phyloP scores from a whole-genome alignment of 257 asterid species.

The Przewalskia tangutica region DNA sequence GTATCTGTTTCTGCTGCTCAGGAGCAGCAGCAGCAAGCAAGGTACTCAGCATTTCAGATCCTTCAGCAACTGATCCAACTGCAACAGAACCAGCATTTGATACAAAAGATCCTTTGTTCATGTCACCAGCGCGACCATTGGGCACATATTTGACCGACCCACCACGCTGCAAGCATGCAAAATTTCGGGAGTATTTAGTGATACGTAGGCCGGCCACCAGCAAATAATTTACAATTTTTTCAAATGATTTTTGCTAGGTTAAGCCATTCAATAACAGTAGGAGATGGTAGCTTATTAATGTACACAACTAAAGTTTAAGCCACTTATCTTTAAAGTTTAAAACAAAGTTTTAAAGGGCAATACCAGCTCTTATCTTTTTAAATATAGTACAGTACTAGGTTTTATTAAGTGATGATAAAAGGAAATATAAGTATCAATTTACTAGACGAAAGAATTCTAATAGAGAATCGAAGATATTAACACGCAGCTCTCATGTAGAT shows the following conservation, averaged over 20 bases:
- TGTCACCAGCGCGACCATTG: constrained; percentile 17
- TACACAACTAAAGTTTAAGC: neutral
- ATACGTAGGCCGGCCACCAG: neutral
- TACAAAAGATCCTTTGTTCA: constrained; percentile 19
- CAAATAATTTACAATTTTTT: neutral
- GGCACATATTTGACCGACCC: constrained; percentile 16
- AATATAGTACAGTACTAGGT: neutral
- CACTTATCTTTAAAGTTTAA: neutral
- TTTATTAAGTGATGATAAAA: neutral
- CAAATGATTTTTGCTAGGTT: neutral
- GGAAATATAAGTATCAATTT: neutral
- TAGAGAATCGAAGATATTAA: neutral
- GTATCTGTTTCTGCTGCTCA: constrained; percentile 62
- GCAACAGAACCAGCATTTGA: constrained; percentile 13
- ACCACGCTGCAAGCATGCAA: constrained; percentile 18
- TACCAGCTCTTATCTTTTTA: neutral
- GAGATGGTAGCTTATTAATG: neutral
- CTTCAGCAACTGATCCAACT: constrained; percentile 34
- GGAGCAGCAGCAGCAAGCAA: constrained; percentile 69
- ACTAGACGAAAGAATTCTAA: neutral
- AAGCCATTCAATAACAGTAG: neutral
- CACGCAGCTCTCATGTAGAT: neutral
- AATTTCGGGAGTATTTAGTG: neutral
- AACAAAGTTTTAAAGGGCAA: neutral
- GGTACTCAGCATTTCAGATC: constrained; percentile 54